A percentile compares a stretch with the other conserved stretches of the same genome.
phyloP scores from a whole-genome alignment of 805 yeast species.

The Wickerhamiella australiensis region DNA sequence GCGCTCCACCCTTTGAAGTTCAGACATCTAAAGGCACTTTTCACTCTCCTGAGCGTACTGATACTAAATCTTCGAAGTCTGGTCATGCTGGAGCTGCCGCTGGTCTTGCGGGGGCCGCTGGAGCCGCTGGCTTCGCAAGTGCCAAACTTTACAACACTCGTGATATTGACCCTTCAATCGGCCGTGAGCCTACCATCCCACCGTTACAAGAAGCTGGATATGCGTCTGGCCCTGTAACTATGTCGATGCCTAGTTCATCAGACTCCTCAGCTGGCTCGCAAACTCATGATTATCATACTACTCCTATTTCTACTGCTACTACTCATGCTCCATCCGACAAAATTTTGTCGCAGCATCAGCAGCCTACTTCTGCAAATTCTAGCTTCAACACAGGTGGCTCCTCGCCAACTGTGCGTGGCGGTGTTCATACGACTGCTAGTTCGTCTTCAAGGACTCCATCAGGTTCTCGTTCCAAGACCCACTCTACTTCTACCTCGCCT shows the following conservation, averaged over 20 bases:
- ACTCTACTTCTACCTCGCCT: not conserved
- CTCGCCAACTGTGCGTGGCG: not conserved
- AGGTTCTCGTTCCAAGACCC: not conserved
- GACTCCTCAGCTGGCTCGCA: not conserved
- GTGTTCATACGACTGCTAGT: not conserved
- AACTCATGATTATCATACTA: not conserved
- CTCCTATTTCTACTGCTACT: not conserved
- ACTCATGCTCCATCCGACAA: too few species aligned
- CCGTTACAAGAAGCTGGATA: not conserved
- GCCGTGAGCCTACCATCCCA: not conserved
- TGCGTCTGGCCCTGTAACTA: not conserved
- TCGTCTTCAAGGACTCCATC: not conserved
- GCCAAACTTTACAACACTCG: constrained; percentile 5
- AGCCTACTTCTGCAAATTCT: not conserved
- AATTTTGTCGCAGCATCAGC: not conserved
- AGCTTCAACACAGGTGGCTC: not conserved
- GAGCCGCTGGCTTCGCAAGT: constrained; percentile 14
- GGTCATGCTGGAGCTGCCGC: not conserved
- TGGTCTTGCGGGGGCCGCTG: constrained; percentile 13
- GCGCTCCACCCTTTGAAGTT: constrained; percentile 7
- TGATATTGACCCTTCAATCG: not conserved
- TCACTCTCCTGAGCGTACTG: constrained; percentile 7
- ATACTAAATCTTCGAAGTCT: not conserved
- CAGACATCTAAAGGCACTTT: constrained; percentile 5
- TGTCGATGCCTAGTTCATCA: not conserved